Conservation (phyloP, 2,329 filamentous ascomycete genomes). For the Leptographium wingfieldii region DNA sequence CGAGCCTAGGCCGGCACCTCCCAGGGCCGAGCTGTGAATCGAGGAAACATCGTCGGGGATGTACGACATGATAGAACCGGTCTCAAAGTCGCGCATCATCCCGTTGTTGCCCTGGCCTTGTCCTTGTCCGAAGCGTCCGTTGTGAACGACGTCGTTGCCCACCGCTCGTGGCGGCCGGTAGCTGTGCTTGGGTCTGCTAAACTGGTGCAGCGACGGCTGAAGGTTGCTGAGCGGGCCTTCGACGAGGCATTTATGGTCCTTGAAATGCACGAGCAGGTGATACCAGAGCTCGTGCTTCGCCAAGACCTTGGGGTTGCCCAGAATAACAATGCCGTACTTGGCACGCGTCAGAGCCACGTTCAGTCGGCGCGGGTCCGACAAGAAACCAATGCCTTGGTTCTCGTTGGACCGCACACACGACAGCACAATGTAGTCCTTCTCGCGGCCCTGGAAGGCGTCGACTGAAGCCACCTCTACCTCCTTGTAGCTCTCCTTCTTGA, state of each 20-base stretch:
- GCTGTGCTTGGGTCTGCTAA: slow-evolving; percentile 82
- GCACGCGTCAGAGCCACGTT: slow-evolving; percentile 95
- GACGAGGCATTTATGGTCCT: slow-evolving; percentile 89
- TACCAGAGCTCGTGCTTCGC: slow-evolving; percentile 98
- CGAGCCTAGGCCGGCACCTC: slow-evolving; percentile 65
- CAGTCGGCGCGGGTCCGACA: slow-evolving; percentile 92
- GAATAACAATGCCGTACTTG: slow-evolving; percentile 90
- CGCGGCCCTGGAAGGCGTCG: slow-evolving; percentile 95
- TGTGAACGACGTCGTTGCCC: slow-evolving; percentile 26
- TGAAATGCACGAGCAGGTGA: slow-evolving; percentile 88
- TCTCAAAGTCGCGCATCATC: slow-evolving; percentile 49
- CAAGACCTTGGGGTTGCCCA: slow-evolving; percentile 93
- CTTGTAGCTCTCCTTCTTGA: slow-evolving; percentile 98
- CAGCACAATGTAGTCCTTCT: slow-evolving; percentile 97
- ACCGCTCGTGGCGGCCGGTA: slow-evolving; percentile 85
- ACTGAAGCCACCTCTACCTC: slow-evolving; percentile 97
- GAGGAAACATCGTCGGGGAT: slow-evolving; percentile 96
- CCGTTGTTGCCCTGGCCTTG: slow-evolving; percentile 24
- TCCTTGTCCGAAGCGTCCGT: slow-evolving; percentile 14
- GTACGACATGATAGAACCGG: slow-evolving; percentile 83
- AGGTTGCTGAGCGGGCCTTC: slow-evolving; percentile 91
- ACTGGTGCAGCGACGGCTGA: slow-evolving; percentile 90
- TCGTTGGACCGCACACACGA: slow-evolving; percentile 98
- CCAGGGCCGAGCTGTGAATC: slow-evolving; percentile 82
- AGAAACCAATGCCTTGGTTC: slow-evolving; percentile 96